Base-by-base conservation (phyloP, 2,329 filamentous ascomycete genomes). In the Nannizzia gypsea region DNA sequence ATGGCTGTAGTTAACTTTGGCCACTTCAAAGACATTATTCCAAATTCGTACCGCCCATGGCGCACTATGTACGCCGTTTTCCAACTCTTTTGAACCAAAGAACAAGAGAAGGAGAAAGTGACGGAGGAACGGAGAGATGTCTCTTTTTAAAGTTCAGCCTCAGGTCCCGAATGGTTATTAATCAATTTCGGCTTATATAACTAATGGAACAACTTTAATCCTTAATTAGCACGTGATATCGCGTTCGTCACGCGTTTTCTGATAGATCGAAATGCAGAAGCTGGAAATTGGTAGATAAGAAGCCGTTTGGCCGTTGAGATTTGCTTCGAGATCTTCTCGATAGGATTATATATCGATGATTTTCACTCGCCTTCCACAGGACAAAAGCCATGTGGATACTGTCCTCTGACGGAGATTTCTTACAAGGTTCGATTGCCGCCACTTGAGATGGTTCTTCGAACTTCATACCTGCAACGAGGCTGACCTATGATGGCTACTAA, bases 341-440 rank as follows among this genome's bases (percentile, higher is more conserved):
- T 24, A 13, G 13, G n/a, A 42, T 42, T 42, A 42, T 42, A 3
- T 20, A 24, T 46, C 9, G 17, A 20, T 46, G 20, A 46, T 24
- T 31, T 9, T 52, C 22, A 13, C 22, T 31, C 13, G 28, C 13
- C 44, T 31, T 26, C 22, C 15, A 56, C 31, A 28, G 22, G 9
- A 6, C 24, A 34, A 13, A 13, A 46, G 58, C n/a, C 13, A 87
- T 87, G 84, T 87, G 84, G 84, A 78, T 86, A 61, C 72, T 87
- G 55, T 82, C 79, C 60, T 78, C 77, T 54, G 76, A 78, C 60
- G 76, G 75, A 26, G 73, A 78, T 59, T 74, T 78, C 61, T 67
- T 80, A 24, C 69, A 71, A 61, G 75, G 76, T 77, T 26, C 28
- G 31, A 36, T 11, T 36, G 31, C 54, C 62, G 20, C 13, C 31